phyloP scores from a whole-genome alignment of 1,284 basidiomycete genomes.

The Cutaneotrichosporon cavernicola region DNA sequence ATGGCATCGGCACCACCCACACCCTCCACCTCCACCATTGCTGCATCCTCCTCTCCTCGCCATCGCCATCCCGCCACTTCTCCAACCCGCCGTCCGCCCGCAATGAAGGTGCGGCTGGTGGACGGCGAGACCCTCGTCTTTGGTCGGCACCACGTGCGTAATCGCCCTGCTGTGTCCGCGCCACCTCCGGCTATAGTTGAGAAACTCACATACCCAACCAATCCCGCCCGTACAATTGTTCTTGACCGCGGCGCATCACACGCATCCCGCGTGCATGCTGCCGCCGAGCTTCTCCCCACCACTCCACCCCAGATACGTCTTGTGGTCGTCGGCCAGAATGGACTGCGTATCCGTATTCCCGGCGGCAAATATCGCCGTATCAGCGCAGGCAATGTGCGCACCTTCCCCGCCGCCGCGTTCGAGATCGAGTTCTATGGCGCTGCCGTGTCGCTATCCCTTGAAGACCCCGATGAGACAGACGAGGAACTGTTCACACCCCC shows the following conservation, averaged over 20 bases:
- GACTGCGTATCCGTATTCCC: slow-evolving; percentile 34
- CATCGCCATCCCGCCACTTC: slow-evolving; percentile 22
- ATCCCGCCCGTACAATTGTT: slow-evolving; percentile 31
- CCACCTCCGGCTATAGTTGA: slow-evolving; percentile 7
- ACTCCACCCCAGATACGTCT: slow-evolving; percentile 26
- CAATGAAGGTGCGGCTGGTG: slow-evolving; percentile 22
- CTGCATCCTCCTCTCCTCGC: slow-evolving; percentile 39
- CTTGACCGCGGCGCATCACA: slow-evolving; percentile 45
- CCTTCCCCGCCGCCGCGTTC: slow-evolving; percentile 20
- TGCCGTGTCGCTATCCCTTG: slow-evolving; percentile 27
- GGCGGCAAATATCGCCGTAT: slow-evolving; percentile 17
- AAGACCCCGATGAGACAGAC: slow-evolving; percentile 15
- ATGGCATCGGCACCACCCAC: slow-evolving; percentile 31
- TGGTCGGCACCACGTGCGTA: slow-evolving; percentile 38
- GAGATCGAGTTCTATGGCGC: slow-evolving; percentile 48
- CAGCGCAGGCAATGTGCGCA: slow-evolving; percentile 13
- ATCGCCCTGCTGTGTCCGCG: slow-evolving; percentile 7
- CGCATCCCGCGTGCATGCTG: slow-evolving; percentile 47
- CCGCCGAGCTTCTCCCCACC: slow-evolving; percentile 33
- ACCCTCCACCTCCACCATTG: slow-evolving; percentile 47
- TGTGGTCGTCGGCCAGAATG: slow-evolving; percentile 51
- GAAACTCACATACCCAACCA: slow-evolving; percentile 16
- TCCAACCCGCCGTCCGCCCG: neutral
- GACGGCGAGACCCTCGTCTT: slow-evolving; percentile 37
- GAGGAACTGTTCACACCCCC: slow-evolving; percentile 19